A percentile compares a stretch with the other conserved stretches of the same genome.
phyloP scores from a whole-genome alignment of 75 land plant species.

The Larix kaempferi region DNA sequence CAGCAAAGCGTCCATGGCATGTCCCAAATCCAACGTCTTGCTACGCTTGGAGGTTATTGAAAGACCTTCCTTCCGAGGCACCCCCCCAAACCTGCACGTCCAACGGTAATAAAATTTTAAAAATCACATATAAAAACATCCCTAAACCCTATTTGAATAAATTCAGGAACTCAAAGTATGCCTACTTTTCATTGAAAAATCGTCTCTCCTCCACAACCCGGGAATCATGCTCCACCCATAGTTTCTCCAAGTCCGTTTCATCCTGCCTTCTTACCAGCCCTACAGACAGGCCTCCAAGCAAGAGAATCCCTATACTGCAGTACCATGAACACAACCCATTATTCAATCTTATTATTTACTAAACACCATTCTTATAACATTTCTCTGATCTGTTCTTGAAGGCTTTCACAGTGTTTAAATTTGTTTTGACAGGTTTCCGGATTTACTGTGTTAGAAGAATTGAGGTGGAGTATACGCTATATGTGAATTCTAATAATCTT shows the following conservation, averaged over 20 bases:
- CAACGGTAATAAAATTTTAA: not conserved
- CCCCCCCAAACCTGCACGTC: slow-evolving; percentile 38
- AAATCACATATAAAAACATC: not conserved
- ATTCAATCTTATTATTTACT: too few relatives aligned
- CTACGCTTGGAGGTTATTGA: slow-evolving; percentile 23
- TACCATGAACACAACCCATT: too few relatives aligned
- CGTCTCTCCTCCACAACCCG: slow-evolving; percentile 32
- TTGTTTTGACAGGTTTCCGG: too few relatives aligned
- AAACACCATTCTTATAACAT: too few relatives aligned
- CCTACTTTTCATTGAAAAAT: slow-evolving; percentile 7
- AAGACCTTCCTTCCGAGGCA: slow-evolving; percentile 34
- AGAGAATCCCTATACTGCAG: slow-evolving; percentile 20
- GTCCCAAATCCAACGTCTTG: slow-evolving; percentile 17
- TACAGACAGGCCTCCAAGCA: slow-evolving; percentile 28
- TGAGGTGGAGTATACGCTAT: too few relatives aligned
- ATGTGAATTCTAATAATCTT: too few relatives aligned
- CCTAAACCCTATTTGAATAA: not conserved
- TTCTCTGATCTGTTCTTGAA: too few relatives aligned
- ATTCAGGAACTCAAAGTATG: not conserved
- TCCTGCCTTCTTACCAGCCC: slow-evolving; percentile 20
- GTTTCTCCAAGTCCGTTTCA: slow-evolving; percentile 41
- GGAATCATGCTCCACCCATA: slow-evolving; percentile 48
- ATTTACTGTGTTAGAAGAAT: too few relatives aligned
- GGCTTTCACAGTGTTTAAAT: too few relatives aligned
- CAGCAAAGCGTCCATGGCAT: slow-evolving; percentile 41